phyloP scores from a whole-genome alignment of 306 rosid genomes.

The Heteromeles arbutifolia region DNA sequence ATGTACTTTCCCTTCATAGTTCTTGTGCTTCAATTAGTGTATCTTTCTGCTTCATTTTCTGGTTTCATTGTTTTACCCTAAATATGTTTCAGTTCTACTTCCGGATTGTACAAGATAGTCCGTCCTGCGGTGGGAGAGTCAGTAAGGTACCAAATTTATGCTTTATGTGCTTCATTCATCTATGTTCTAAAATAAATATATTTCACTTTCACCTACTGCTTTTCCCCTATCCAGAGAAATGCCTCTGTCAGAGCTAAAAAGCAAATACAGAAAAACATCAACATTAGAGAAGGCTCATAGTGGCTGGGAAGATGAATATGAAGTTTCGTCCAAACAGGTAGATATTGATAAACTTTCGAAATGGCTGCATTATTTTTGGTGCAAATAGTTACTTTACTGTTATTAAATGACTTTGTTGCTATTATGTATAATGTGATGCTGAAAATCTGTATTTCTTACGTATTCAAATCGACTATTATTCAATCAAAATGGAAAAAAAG shows the following conservation, averaged over 20 bases:
- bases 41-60: background rate
- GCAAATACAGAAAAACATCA: constrained; percentile 72
- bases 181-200: background rate
- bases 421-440: background rate
- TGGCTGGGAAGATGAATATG: constrained; percentile 95
- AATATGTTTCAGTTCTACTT: constrained; percentile 60
- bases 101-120: constrained; percentile 74
- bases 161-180: constrained; percentile 10
- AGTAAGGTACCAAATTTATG: constrained; percentile 42
- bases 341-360: constrained; percentile 11
- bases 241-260: constrained; percentile 77
- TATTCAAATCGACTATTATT: background rate
- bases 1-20: background rate
- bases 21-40: background rate
- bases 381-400: background rate
- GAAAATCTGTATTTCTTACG: background rate
- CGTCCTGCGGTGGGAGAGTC: constrained; percentile 99
- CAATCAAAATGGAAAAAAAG: background rate
- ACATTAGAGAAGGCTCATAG: constrained; percentile 75
- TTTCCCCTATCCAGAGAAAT: constrained; percentile 58
- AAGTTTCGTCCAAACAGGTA: constrained; percentile 90
- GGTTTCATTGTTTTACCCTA: constrained; percentile 14
- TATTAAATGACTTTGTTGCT: background rate
- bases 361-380: background rate
- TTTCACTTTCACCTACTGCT: constrained; percentile 9